Base-by-base conservation (phyloP, 1,284 basidiomycete species). In the Trichosporon sp. region DNA sequence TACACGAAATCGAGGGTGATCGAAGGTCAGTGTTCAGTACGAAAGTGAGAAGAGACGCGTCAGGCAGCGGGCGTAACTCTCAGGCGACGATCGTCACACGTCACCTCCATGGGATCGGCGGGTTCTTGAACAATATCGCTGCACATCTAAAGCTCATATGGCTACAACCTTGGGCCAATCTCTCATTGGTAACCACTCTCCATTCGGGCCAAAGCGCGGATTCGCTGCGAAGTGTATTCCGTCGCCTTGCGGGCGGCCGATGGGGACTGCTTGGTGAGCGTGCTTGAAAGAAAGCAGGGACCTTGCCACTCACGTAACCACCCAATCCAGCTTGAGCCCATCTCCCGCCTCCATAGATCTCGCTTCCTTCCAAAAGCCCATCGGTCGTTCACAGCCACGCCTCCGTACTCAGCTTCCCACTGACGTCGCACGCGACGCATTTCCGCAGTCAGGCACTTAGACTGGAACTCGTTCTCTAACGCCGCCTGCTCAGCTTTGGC, bases 271-370 rank as follows among this genome's bases (percentile, higher is more conserved):
- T 14, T 23, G 16, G 31, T 54, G 44, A 60, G 56, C 29, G 36
- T 21, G 5, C 21, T 29, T 14, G 46, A 10, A n/a, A n/a, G 25
- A 9, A 1, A 11, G 14, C n/a, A 21, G 32, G n/a, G n/a, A n/a
- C n/a, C n/a, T n/a, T n/a, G n/a, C n/a, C n/a, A 77, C 79, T 72
- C 59, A 80, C 79, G 63, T 21, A 81, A 71, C 79, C 79, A 81
- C 0, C 74, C 75, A 2, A 73, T 11, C 59, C 59, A 67, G 2
- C 58, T 63, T 46, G 62, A 58, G 0, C 79, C 78, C 79, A 81
- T 81, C 65, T 77, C 73, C 60, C 68, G 62, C 61, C 64, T 70
- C 77, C 78, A 79, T 59, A 71, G 40, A 27, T 74, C 65, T 25
- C 63, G 58, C 37, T 57, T 60, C 1, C 68, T 64, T 3, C 79